Conservation (phyloP, 2,329 filamentous ascomycete genomes). For the Trichophyton schoenleinii region DNA sequence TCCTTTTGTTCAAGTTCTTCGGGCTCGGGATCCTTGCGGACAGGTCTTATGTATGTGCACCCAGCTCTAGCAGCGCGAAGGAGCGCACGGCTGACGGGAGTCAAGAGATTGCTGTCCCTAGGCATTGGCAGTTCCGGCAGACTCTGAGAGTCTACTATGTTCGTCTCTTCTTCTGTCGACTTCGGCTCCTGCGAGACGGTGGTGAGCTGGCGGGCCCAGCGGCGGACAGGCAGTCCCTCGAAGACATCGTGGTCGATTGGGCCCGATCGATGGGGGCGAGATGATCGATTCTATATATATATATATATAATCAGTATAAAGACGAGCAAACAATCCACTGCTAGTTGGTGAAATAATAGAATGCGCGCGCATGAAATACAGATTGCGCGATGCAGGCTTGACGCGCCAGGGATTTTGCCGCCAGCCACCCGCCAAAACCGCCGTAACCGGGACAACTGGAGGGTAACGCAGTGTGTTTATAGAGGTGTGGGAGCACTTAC, state of each 20-base stretch:
- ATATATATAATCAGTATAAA: neutral
- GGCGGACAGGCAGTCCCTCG: conserved; percentile 71
- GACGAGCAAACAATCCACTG: neutral
- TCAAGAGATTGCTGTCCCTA: conserved; percentile 65
- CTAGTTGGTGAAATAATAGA: neutral
- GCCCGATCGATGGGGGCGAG: conserved; percentile 21
- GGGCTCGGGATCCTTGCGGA: conserved; percentile 28
- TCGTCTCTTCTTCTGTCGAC: conserved; percentile 42
- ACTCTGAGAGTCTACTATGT: conserved; percentile 17
- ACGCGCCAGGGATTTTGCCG: neutral
- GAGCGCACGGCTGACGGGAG: conserved; percentile 68
- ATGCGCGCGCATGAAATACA: neutral
- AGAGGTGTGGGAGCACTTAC: neutral
- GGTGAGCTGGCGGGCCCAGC: conserved; percentile 68
- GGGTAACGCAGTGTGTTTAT: neutral
- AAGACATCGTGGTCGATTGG: conserved; percentile 54
- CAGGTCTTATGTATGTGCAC: conserved; percentile 59
- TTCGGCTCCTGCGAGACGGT: conserved; percentile 54
- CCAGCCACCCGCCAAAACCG: neutral
- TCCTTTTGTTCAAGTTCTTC: conserved; percentile 28
- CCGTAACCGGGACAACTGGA: neutral
- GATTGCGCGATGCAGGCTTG: neutral
- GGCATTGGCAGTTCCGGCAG: conserved; percentile 76
- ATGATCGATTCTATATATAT: neutral
- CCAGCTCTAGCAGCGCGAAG: conserved; percentile 70